These are phyloP conservation scores for Dryas drummondii DNA, from an alignment of 306 rosid species.

Conservation along the genomic window DNA sequence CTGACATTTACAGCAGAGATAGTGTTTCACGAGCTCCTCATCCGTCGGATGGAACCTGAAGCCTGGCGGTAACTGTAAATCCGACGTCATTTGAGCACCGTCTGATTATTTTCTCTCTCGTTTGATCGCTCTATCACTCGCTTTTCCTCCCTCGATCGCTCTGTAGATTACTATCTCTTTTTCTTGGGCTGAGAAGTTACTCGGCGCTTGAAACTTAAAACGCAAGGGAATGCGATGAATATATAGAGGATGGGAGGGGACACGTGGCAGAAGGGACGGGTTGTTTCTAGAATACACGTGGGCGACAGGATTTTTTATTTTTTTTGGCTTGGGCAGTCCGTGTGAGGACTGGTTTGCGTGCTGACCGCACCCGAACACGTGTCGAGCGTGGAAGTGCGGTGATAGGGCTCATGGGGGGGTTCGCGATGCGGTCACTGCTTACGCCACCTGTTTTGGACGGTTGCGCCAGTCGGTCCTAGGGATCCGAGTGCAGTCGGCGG, in stretches of 20 bases:
- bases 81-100: constrained; percentile 30
- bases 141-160: no score
- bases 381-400: constrained; percentile 34
- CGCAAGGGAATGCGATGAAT: constrained; percentile 44
- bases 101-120: not conserved
- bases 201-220: constrained; percentile 80
- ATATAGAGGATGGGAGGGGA: constrained; percentile 35
- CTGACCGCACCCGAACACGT: constrained; percentile 47
- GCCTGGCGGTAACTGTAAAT: constrained; percentile 81
- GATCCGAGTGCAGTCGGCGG: constrained; percentile 48
- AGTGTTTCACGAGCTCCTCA: constrained; percentile 90
- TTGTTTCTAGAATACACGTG: constrained; percentile 71
- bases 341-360: constrained; percentile 8
- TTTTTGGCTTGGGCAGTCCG: constrained; percentile 13
- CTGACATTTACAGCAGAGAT: constrained; percentile 77
- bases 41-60: constrained; percentile 97
- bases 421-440: constrained; percentile 80
- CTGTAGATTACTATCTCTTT: not conserved
- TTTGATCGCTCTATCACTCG: no score
- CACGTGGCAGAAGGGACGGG: constrained; percentile 46
- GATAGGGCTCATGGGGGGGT: constrained; percentile 39
- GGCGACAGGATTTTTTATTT: constrained; percentile 43
- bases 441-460: constrained; percentile 67
- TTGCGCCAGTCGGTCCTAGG: constrained; percentile 37
- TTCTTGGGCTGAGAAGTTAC: constrained; percentile 8